These are phyloP conservation scores for Cytospora schulzeri DNA, from an alignment of 2,329 filamentous ascomycete species.

Conservation along the genomic window DNA sequence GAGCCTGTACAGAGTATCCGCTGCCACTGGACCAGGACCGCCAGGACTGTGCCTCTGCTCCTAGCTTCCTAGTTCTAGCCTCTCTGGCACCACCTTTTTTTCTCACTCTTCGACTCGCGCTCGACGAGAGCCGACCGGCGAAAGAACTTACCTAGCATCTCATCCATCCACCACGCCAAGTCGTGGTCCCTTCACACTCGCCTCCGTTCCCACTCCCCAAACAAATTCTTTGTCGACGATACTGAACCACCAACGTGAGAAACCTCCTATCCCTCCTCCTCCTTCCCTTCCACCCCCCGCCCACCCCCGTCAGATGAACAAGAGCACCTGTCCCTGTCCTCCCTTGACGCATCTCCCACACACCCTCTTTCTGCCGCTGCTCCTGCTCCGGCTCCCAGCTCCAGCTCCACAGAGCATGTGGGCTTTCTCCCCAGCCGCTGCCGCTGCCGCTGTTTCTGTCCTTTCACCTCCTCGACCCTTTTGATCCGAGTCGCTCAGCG, in stretches of 20 bases:
- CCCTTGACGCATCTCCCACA: neutral
- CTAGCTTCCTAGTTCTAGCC: slow-evolving; percentile 18
- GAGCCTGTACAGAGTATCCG: slow-evolving; percentile 8
- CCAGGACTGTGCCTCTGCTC: slow-evolving; percentile 18
- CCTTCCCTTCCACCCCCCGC: neutral
- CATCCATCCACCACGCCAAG: neutral
- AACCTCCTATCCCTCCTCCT: neutral
- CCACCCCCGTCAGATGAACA: neutral
- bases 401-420: slow-evolving; percentile 22
- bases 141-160: neutral
- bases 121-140: slow-evolving; percentile 14
- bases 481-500: slow-evolving; percentile 18
- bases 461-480: slow-evolving; percentile 14
- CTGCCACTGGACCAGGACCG: slow-evolving; percentile 10
- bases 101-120: slow-evolving; percentile 23
- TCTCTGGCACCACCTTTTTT: slow-evolving; percentile 28
- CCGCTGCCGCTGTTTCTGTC: slow-evolving; percentile 23
- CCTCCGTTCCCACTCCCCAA: neutral
- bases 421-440: slow-evolving; percentile 16
- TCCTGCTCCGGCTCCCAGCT: slow-evolving; percentile 13
- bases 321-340: neutral
- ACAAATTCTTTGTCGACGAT: neutral
- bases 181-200: neutral
- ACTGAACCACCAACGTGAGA: slow-evolving; percentile 15
- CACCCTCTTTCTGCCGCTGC: slow-evolving; percentile 11